phyloP scores from a whole-genome alignment of 108 stramenopile genomes.

The Bacterosira constricta region DNA sequence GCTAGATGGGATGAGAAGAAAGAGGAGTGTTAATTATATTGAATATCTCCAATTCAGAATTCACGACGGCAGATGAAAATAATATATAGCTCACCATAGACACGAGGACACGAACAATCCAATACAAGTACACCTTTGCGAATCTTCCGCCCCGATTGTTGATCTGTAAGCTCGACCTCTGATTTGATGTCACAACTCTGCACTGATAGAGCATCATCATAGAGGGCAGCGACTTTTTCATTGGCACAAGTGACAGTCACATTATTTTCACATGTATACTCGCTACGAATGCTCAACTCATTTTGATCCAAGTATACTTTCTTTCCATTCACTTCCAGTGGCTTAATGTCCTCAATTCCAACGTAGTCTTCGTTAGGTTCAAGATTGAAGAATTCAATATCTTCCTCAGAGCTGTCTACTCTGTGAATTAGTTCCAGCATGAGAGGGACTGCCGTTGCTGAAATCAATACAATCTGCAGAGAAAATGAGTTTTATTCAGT shows the following conservation, averaged over 20 bases:
- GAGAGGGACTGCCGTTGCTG: conserved; percentile 25
- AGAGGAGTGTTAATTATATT: too few relatives aligned
- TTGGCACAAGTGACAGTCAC: conserved; percentile 19
- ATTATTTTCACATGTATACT: neutral
- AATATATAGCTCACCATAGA: too few relatives aligned
- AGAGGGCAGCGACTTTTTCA: conserved; percentile 26
- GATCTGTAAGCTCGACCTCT: too few relatives aligned
- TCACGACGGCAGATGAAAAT: too few relatives aligned
- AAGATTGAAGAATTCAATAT: conserved; percentile 25
- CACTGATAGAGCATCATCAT: conserved; percentile 26
- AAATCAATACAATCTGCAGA: conserved; percentile 27
- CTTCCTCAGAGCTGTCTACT: neutral
- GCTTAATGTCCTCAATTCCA: conserved; percentile 28
- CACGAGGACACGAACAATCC: conserved; percentile 34
- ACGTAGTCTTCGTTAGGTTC: conserved; percentile 23
- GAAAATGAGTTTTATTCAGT: neutral
- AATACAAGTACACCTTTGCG: conserved; percentile 37
- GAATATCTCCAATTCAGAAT: too few relatives aligned
- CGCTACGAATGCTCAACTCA: conserved; percentile 18
- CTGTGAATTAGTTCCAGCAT: conserved; percentile 19
- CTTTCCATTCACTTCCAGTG: conserved; percentile 19
- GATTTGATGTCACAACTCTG: too few relatives aligned
- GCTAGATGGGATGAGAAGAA: too few relatives aligned
- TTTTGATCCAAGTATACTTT: conserved; percentile 33
- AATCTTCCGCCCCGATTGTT: too few relatives aligned